Percentiles rank a stretch among this genome's conserved stretches.
Evolutionary conservation across 495 filamentous ascomycete species (phyloP).

Genomic region (Aeminium ludgeri): DNA sequence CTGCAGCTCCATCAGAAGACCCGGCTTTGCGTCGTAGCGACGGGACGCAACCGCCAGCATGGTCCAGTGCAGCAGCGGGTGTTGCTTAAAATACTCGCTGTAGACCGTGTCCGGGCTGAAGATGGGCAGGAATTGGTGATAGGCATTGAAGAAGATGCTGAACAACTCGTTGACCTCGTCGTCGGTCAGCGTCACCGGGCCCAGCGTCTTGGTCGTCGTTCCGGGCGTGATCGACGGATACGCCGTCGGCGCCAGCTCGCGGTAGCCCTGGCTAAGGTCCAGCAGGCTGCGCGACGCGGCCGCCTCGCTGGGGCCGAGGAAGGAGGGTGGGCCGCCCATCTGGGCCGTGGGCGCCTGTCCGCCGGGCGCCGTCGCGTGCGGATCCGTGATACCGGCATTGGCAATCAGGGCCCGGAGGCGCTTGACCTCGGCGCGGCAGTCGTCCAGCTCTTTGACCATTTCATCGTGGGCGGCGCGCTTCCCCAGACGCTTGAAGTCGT

Average conservation of each 20-base stretch:
- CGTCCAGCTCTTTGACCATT: constrained; percentile 57
- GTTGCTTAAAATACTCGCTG: constrained; percentile 57
- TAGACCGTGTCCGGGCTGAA: constrained; percentile 53
- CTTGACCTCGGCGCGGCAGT: constrained; percentile 32
- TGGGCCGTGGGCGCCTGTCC: constrained; percentile 7
- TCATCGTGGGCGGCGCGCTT: constrained; percentile 84
- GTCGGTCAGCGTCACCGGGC: constrained; percentile 54
- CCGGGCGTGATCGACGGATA: constrained; percentile 11
- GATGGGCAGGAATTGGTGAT: constrained; percentile 76
- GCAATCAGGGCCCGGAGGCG: constrained; percentile 13
- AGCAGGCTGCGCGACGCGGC: constrained; percentile 11
- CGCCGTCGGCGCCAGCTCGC: constrained; percentile 3
- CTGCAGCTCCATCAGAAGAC: constrained; percentile 50
- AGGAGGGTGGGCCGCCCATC: constrained; percentile 8
- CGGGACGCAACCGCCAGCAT: constrained; percentile 70
- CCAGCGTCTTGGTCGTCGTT: constrained; percentile 37
- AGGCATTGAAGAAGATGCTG: constrained; percentile 57
- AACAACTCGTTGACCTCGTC: constrained; percentile 63
- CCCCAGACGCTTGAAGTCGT: constrained; percentile 82
- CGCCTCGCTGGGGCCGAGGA: constrained; percentile 12
- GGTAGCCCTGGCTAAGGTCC: constrained; percentile 13
- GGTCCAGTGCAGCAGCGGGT: constrained; percentile 71
- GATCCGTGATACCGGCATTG: constrained; percentile 13
- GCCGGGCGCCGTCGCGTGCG: constrained; percentile 24
- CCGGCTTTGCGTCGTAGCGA: constrained; percentile 47